phyloP scores from a whole-genome alignment of 148 eudicot species.

The Beta vulgaris region DNA sequence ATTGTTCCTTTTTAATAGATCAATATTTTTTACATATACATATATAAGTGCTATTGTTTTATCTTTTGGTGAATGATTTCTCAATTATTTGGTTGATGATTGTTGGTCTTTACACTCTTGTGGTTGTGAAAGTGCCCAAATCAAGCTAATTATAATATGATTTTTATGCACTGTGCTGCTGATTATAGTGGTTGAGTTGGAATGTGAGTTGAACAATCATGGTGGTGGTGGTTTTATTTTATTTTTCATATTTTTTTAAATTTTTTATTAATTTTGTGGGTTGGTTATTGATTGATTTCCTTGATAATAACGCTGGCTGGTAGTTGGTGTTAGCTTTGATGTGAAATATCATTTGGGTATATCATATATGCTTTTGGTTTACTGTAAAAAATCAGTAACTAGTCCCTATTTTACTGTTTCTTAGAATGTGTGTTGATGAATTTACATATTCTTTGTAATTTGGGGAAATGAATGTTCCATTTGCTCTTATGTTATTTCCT shows the following conservation, averaged over 20 bases:
- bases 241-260: background rate
- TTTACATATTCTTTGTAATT: background rate
- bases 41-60: background rate
- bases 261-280: background rate
- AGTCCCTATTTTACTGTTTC: slow-evolving; percentile 18
- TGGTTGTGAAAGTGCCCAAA: slow-evolving; percentile 10
- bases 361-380: slow-evolving; percentile 9
- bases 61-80: slow-evolving; percentile 2
- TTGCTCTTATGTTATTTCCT: slow-evolving; percentile 16
- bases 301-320: slow-evolving; percentile 28
- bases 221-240: background rate
- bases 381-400: slow-evolving; percentile 20
- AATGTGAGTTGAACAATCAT: slow-evolving; percentile 20
- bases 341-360: slow-evolving; percentile 19
- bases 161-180: slow-evolving; percentile 8
- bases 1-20: background rate
- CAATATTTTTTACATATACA: background rate
- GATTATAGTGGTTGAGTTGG: slow-evolving; percentile 21
- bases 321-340: slow-evolving; percentile 18
- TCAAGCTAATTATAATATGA: slow-evolving; percentile 8
- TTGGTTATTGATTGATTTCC: background rate
- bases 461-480: slow-evolving; percentile 23
- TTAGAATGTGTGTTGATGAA: slow-evolving; percentile 17
- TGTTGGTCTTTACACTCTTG: slow-evolving; percentile 15
- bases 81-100: slow-evolving; percentile 20